These are phyloP conservation scores for Lentinula raphanica DNA, from an alignment of 768 basidiomycete genomes.

Conservation along the genomic window DNA sequence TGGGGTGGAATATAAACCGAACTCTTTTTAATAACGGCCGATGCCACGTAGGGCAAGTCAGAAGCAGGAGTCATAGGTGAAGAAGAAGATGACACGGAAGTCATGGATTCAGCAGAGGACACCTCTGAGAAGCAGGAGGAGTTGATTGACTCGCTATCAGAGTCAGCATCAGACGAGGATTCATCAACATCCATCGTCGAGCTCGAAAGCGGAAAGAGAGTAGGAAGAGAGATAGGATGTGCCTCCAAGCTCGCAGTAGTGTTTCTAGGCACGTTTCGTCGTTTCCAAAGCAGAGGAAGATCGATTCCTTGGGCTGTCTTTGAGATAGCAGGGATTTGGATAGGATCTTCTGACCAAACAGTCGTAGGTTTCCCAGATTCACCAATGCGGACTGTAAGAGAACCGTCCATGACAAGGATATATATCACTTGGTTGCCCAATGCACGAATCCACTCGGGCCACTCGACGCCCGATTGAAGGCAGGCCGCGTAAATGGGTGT, in stretches of 20 bases:
- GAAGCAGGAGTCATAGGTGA: neutral
- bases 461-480: neutral
- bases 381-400: neutral
- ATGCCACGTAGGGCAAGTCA: too few species aligned
- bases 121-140: constrained; percentile 2
- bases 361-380: neutral
- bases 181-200: neutral
- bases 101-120: constrained; percentile 3
- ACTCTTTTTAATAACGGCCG: too few species aligned
- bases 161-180: neutral
- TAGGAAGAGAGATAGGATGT: neutral
- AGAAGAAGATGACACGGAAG: constrained; percentile 1
- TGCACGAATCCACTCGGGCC: neutral
- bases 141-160: neutral
- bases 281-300: neutral
- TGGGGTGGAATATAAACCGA: neutral
- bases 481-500: constrained; percentile 4
- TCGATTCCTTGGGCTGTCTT: neutral
- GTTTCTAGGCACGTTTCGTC: neutral
- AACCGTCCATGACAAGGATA: constrained; percentile 2
- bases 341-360: neutral
- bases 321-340: neutral
- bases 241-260: neutral
- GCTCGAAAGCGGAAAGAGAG: neutral
- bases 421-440: neutral